Percentiles rank a stretch among this genome's conserved stretches.
phyloP scores from a whole-genome alignment of 2,329 filamentous ascomycete species.

The Colletotrichum filicis region DNA sequence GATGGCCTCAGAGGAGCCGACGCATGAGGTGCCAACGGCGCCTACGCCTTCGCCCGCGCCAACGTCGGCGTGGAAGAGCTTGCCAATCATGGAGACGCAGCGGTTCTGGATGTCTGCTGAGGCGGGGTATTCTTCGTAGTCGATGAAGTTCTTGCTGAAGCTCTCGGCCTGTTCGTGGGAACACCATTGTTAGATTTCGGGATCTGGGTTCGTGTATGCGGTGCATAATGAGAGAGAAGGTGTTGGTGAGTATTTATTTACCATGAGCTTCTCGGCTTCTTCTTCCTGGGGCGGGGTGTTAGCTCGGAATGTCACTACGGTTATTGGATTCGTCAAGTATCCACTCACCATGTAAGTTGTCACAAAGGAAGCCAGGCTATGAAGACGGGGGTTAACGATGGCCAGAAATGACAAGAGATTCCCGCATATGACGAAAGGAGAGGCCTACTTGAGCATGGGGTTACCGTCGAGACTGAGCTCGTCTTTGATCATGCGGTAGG shows the following conservation, averaged over 20 bases:
- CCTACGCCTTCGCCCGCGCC: conserved; percentile 62
- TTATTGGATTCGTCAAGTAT: not conserved
- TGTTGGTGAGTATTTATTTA: not conserved
- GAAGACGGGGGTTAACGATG: not conserved
- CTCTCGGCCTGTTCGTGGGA: conserved; percentile 64
- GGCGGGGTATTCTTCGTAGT: conserved; percentile 87
- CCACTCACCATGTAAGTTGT: conserved; percentile 89
- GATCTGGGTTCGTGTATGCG: not conserved
- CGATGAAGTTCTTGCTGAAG: conserved; percentile 95
- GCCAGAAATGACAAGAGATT: not conserved
- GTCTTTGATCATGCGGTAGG: conserved; percentile 98
- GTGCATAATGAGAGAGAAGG: too few relatives aligned
- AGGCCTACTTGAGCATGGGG: conserved; percentile 80
- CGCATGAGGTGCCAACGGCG: conserved; percentile 86
- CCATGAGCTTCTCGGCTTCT: conserved; percentile 95
- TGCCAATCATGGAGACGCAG: conserved; percentile 90
- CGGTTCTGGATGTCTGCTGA: conserved; percentile 90
- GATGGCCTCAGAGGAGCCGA: conserved; percentile 91
- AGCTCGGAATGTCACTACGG: conserved; percentile 12
- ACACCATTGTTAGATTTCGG: not conserved
- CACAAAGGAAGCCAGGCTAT: conserved; percentile 88
- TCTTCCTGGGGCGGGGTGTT: conserved; percentile 71
- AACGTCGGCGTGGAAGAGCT: conserved; percentile 84
- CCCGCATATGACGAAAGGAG: not conserved
- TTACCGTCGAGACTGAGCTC: conserved; percentile 92